Conservation (phyloP, 192 early-diverging fungal species). For the Coemansia sp. region DNA sequence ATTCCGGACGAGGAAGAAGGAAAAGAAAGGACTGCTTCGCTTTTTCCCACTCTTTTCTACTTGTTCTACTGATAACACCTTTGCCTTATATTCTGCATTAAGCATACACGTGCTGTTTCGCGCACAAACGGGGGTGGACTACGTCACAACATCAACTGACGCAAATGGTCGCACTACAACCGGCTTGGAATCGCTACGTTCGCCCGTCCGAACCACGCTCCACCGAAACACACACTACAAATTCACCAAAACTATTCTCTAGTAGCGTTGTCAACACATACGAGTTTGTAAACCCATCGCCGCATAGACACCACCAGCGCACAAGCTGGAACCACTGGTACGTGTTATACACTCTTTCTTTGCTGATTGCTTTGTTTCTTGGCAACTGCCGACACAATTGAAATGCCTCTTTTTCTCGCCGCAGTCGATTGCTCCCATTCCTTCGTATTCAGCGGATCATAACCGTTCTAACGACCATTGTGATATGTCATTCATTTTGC, state of each 20-base stretch:
- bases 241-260: constrained; percentile 21
- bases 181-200: constrained; percentile 37
- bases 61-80: constrained; percentile 11
- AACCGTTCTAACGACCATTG: not conserved
- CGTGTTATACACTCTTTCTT: not conserved
- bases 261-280: constrained; percentile 45
- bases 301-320: constrained; percentile 70
- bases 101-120: constrained; percentile 1
- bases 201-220: constrained; percentile 10
- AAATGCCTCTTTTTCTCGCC: not conserved
- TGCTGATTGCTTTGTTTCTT: not conserved
- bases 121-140: not conserved
- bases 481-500: not conserved
- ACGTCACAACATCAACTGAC: not conserved
- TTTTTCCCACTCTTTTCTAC: not conserved
- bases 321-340: constrained; percentile 94
- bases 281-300: constrained; percentile 69
- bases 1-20: not conserved
- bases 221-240: not conserved
- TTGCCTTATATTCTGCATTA: not conserved
- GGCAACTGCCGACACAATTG: not conserved
- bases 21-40: not conserved
- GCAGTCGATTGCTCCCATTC: too few relatives aligned
- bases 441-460: not conserved
- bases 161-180: constrained; percentile 41